A percentile compares a stretch with the other conserved stretches of the same genome.
These are phyloP conservation scores for Eimeria praecox DNA, from an alignment of 169 alveolate species.

Conservation along the genomic window DNA sequence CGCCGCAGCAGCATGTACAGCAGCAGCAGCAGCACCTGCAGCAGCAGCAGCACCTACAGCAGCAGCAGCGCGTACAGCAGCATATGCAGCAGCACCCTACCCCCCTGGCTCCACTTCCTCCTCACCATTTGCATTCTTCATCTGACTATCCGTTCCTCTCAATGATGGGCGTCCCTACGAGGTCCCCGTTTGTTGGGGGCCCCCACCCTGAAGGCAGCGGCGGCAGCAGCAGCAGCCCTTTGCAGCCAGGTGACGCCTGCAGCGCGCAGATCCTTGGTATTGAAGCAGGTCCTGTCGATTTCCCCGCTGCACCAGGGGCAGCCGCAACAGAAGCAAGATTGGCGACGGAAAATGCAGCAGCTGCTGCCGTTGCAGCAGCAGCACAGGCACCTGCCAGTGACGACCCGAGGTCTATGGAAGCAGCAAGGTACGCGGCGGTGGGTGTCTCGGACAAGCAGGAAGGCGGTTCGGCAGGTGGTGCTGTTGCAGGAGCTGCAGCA, in stretches of 20 bases:
- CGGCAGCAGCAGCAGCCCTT: conserved; percentile 17
- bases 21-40: conserved; percentile 54
- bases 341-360: neutral
- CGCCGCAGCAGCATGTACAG: conserved; percentile 62
- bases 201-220: conserved; percentile 32
- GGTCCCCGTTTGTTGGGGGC: conserved; percentile 54
- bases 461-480: conserved; percentile 36
- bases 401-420: neutral
- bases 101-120: conserved; percentile 8
- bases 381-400: conserved; percentile 16
- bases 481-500: conserved; percentile 27
- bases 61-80: conserved; percentile 54
- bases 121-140: conserved; percentile 9
- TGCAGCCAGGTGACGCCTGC: conserved; percentile 31
- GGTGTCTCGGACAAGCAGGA: conserved; percentile 1
- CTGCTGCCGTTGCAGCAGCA: neutral
- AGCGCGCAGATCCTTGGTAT: conserved; percentile 6
- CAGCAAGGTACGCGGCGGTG: conserved; percentile 31
- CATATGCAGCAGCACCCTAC: conserved; percentile 55
- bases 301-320: conserved; percentile 48
- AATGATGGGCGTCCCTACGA: conserved; percentile 50
- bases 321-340: neutral
- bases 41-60: conserved; percentile 30
- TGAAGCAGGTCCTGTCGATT: conserved; percentile 32
- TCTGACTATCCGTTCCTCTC: conserved; percentile 42